Evolutionary conservation across 202 grass and related monocot genomes (phyloP), one percentile per base, ranked within the genome.

Genomic region (Thinopyrum obtusiflorum): DNA sequence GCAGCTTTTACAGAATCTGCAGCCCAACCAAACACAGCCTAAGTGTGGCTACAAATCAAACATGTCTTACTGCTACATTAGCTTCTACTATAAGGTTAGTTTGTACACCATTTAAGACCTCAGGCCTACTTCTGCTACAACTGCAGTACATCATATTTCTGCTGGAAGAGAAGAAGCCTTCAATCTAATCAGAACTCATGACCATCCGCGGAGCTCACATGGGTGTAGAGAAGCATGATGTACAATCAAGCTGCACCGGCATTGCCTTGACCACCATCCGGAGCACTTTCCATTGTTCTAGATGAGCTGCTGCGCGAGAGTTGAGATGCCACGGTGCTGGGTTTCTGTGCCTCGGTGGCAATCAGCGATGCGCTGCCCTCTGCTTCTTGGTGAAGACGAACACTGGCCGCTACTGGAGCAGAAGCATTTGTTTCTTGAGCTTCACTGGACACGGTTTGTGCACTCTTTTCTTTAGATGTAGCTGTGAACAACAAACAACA

Each of bases 401-500:
- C 39, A 14, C 4, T 65, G 44, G 23, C 28, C 25, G 68, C 39
- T 10, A 40, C 12, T 28, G 44, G 37, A 85, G 83, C 29, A 60
- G 15, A 82, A 37, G 84, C 47, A 53, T 78, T 89, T 76, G 79
- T 67, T 81, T 82, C 85, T 18, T 82, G 83, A 21, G 44, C 77
- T 91, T 91, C 92, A 32, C 13, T 31, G 17, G 77, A 59, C 66
- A 91, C 92, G n/a, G 61, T 2, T 11, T 88, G 88, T 21, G 42
- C 21, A 6, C 33, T 64, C 77, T 93, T 93, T 65, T 91, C 89
- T 79, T 76, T 93, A 25, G 70, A 72, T 24, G 61, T 77, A 64
- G 10, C 81, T 85, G 81, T 20, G 10, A 84, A 65, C 65, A 78
- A 6, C 37, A 86, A 64, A 59, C 20, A 6, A 13, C 2, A 55